These are phyloP conservation scores for Colletotrichum tofieldiae DNA, from an alignment of 2,329 filamentous ascomycete species.

Conservation along the genomic window DNA sequence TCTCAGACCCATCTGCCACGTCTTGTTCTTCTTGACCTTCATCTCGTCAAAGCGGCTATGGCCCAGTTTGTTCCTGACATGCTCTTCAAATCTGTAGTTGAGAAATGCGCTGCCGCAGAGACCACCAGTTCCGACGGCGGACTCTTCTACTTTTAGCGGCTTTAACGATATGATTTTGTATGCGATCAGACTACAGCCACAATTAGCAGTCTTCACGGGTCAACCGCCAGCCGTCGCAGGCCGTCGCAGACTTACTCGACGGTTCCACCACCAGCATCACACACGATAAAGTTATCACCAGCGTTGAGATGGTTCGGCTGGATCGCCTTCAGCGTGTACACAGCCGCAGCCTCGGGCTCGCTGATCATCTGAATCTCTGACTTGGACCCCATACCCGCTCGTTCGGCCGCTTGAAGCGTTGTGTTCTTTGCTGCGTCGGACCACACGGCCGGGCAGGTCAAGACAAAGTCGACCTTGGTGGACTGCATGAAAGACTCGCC, in stretches of 20 bases:
- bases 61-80: conserved; percentile 79
- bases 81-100: conserved; percentile 86
- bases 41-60: conserved; percentile 79
- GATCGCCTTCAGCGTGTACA: conserved; percentile 85
- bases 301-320: conserved; percentile 81
- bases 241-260: conserved; percentile 71
- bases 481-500: conserved; percentile 84
- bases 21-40: conserved; percentile 83
- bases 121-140: conserved; percentile 83
- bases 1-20: conserved; percentile 83
- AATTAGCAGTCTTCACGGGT: conserved; percentile 45
- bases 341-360: conserved; percentile 85
- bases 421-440: conserved; percentile 89
- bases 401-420: conserved; percentile 82
- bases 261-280: conserved; percentile 75
- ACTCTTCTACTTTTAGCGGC: conserved; percentile 82
- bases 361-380: conserved; percentile 84
- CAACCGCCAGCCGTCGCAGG: no score
- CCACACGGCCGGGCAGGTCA: conserved; percentile 89
- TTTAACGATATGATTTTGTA: conserved; percentile 84
- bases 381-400: conserved; percentile 82
- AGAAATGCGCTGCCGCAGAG: conserved; percentile 85
- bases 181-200: conserved; percentile 73
- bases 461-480: conserved; percentile 83
- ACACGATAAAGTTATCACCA: conserved; percentile 77